Evolutionary conservation across 768 basidiomycete genomes (phyloP), one percentile per base, ranked within the genome.

Genomic region (Podaxis sp.): DNA sequence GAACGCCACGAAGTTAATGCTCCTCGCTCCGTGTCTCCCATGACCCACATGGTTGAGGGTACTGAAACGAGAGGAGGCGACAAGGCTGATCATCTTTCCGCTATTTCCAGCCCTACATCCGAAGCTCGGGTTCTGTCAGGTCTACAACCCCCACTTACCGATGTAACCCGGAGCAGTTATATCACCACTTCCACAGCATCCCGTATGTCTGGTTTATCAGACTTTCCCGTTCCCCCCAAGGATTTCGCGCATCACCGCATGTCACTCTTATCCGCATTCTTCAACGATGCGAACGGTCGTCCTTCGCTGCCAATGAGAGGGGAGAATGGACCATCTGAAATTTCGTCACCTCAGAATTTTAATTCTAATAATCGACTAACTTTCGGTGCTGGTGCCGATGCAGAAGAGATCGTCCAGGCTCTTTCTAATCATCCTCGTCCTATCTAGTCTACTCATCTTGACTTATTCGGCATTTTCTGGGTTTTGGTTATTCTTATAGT

Each of bases 181-280:
- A 75, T 86, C 79, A 92, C 89, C 36, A 80, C 79, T 2, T 88
- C 87, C 0, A 77, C 75, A 4, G 65, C 75, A 9, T 91, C 90
- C 0, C 80, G 81, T 33, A 91, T 92, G 79, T 90, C 89, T 1
- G 79, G 80, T 8, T 79, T 91, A 13, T 90, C 88, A 3, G 90
- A 90, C 68, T 92, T 92, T 70, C 90, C 89, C 1, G 74, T 73
- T 8, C 89, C 89, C 2, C 89, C 89, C 57, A 67, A 54, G 64
- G 67, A 52, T 58, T 65, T 17, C 19, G 67, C 73, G 28, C 67
- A 69, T 48, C 70, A 71, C 42, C 77, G 77, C 54, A 71, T 78
- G 66, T 79, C 81, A 7, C 71, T 82, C n/a, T 62, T 84, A 22
- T 76, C 77, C 40, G 72, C 83, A 0, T 83, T 79, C 63, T 79